A percentile compares a stretch with the other conserved stretches of the same genome.
phyloP scores from a whole-genome alignment of 2,329 filamentous ascomycete species.

The Penicillium janthinellum region DNA sequence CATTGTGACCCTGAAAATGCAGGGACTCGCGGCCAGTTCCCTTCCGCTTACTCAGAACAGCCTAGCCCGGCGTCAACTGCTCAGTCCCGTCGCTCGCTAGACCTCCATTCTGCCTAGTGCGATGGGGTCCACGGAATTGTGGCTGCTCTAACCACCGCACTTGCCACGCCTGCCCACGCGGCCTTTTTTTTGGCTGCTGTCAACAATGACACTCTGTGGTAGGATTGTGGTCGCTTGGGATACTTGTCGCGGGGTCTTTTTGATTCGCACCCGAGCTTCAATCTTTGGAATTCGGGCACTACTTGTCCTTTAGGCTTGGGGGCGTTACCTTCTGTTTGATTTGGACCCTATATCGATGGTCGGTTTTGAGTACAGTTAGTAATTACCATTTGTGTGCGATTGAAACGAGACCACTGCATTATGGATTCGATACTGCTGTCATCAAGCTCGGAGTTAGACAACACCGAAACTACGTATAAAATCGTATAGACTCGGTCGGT shows the following conservation, averaged over 20 bases:
- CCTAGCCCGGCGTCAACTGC: conserved; percentile 6
- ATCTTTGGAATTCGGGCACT: background rate
- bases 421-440: background rate
- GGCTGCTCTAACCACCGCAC: conserved; percentile 11
- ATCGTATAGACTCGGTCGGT: background rate
- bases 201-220: background rate
- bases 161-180: conserved; percentile 21
- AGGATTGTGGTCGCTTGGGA: conserved; percentile 9
- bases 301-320: background rate
- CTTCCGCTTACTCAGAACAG: conserved; percentile 3
- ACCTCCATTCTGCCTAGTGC: conserved; percentile 11
- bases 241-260: background rate
- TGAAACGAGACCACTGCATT: too few species aligned
- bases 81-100: conserved; percentile 5
- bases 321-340: background rate
- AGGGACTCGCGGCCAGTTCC: conserved; percentile 26
- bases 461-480: background rate
- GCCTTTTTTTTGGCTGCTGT: conserved; percentile 8
- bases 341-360: background rate
- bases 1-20: conserved; percentile 14
- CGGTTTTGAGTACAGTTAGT: background rate
- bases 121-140: conserved; percentile 11
- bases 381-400: background rate
- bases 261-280: background rate
- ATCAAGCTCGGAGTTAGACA: background rate